phyloP scores from a whole-genome alignment of 768 basidiomycete genomes.

The Termitomyces sp. region DNA sequence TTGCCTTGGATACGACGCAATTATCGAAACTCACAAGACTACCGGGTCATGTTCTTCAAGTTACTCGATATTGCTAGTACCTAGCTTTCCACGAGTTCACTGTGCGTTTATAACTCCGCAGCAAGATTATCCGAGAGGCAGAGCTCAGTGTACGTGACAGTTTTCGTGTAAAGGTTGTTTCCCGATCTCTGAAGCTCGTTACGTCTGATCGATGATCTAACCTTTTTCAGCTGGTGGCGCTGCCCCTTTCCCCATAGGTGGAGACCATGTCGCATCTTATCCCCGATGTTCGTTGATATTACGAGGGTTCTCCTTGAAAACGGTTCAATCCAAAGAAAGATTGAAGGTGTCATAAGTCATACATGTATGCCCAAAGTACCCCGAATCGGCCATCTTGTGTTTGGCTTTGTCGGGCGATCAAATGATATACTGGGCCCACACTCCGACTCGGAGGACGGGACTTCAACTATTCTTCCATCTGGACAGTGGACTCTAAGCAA shows the following conservation, averaged over 20 bases:
- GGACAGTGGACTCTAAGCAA: not conserved
- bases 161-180: not conserved
- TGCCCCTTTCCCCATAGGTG: not conserved
- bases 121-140: not conserved
- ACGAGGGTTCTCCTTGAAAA: not conserved
- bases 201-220: not conserved
- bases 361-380: not conserved
- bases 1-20: not conserved
- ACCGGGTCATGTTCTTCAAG: not conserved
- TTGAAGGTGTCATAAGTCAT: not conserved
- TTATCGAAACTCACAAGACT: not conserved
- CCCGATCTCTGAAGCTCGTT: not conserved
- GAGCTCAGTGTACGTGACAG: not conserved
- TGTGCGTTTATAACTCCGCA: not conserved
- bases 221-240: conserved; percentile 1
- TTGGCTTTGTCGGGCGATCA: not conserved
- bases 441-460: conserved; percentile 6
- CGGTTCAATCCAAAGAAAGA: not conserved
- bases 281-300: not conserved
- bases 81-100: too few species aligned
- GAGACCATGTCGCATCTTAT: not conserved
- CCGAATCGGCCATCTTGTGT: not conserved
- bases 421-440: not conserved
- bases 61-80: too few species aligned
- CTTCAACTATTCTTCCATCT: conserved; percentile 1